phyloP scores from a whole-genome alignment of 2,329 filamentous ascomycete genomes.

The Diaporthe humulicola region DNA sequence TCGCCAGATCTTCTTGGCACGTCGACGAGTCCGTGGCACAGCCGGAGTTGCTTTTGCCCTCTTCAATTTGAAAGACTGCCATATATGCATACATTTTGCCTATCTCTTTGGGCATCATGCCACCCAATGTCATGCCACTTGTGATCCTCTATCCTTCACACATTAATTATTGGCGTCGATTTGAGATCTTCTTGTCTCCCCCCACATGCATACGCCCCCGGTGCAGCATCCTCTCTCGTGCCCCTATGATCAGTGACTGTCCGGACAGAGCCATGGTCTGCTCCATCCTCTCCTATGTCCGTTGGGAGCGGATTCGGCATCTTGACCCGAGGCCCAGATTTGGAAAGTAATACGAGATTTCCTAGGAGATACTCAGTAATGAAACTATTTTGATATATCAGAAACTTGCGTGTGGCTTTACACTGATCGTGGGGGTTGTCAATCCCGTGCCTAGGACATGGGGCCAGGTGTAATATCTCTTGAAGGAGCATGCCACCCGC shows the following conservation, averaged over 20 bases:
- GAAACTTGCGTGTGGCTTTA: neutral
- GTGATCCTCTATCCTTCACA: neutral
- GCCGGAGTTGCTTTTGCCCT: neutral
- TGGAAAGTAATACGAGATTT: neutral
- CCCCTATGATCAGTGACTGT: neutral
- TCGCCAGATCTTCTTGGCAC: neutral
- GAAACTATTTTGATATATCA: neutral
- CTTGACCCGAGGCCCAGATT: neutral
- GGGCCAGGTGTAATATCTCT: conserved; percentile 10
- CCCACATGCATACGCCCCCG: neutral
- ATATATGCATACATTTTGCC: neutral
- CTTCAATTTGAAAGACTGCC: neutral
- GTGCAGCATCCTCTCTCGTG: neutral
- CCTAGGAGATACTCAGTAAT: neutral
- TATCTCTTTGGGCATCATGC: conserved; percentile 1
- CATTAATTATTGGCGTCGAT: neutral
- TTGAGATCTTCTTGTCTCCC: neutral
- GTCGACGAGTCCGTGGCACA: neutral
- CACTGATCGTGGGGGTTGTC: conserved; percentile 33
- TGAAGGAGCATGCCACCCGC: conserved; percentile 29
- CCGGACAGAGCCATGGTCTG: neutral
- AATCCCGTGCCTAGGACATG: conserved; percentile 18
- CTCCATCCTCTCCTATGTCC: neutral
- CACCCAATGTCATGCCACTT: neutral
- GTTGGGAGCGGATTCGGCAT: neutral